phyloP scores from a whole-genome alignment of 2,329 filamentous ascomycete genomes.

The Sporothrix variecibatus region DNA sequence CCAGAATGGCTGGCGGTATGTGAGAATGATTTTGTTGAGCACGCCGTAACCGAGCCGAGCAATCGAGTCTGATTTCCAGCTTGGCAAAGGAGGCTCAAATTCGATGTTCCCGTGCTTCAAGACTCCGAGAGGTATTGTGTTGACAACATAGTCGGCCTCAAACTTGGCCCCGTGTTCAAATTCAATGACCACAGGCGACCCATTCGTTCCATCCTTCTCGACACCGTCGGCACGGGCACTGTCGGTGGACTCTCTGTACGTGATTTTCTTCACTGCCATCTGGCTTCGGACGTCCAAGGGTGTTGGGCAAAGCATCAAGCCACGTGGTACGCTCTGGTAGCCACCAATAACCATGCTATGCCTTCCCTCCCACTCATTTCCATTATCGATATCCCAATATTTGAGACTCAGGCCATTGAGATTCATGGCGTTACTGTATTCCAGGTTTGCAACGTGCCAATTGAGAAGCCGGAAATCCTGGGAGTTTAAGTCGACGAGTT shows the following conservation, averaged over 20 bases:
- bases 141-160: slow-evolving; percentile 86
- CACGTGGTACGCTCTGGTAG: slow-evolving; percentile 90
- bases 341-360: slow-evolving; percentile 93
- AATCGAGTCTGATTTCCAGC: slow-evolving; percentile 81
- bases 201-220: background rate
- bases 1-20: slow-evolving; percentile 91
- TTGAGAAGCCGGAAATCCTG: slow-evolving; percentile 90
- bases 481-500: slow-evolving; percentile 77
- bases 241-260: slow-evolving; percentile 50
- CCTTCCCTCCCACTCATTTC: slow-evolving; percentile 94
- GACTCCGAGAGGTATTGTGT: slow-evolving; percentile 87
- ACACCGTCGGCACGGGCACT: background rate
- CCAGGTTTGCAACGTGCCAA: slow-evolving; percentile 97
- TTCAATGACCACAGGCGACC: slow-evolving; percentile 52
- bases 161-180: slow-evolving; percentile 76
- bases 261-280: slow-evolving; percentile 70
- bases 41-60: slow-evolving; percentile 86
- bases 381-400: slow-evolving; percentile 95
- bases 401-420: slow-evolving; percentile 83
- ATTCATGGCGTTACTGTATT: slow-evolving; percentile 94
- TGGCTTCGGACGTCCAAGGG: slow-evolving; percentile 76
- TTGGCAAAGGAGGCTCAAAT: slow-evolving; percentile 89
- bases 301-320: slow-evolving; percentile 74
- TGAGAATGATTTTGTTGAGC: slow-evolving; percentile 91
- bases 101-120: slow-evolving; percentile 77